A percentile compares a stretch with the other conserved stretches of the same genome.
Evolutionary conservation across 768 basidiomycete species (phyloP).

Genomic region (Suillus alpinus): DNA sequence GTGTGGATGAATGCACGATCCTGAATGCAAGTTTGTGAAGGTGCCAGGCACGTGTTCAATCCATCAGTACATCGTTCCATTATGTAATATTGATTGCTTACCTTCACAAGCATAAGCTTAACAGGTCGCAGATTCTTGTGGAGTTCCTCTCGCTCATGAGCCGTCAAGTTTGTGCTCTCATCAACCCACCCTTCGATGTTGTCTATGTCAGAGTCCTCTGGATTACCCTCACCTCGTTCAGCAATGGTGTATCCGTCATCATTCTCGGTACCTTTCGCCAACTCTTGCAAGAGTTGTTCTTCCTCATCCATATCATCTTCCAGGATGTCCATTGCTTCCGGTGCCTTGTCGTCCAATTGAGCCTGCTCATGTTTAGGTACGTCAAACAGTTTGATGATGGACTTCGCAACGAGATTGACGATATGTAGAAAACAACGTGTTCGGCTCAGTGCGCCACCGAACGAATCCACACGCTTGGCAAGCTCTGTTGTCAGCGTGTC

Average conservation of each 20-base stretch:
- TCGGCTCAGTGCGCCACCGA: too few species aligned
- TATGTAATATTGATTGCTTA: too few species aligned
- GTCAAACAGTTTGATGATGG: neutral
- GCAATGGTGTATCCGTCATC: conserved; percentile 5
- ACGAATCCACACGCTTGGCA: too few species aligned
- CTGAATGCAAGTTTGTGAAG: conserved; percentile 16
- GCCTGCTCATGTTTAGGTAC: neutral
- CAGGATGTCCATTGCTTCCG: neutral
- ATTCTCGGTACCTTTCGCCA: conserved; percentile 13
- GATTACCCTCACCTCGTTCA: conserved; percentile 4
- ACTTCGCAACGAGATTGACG: too few species aligned
- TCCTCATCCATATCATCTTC: neutral
- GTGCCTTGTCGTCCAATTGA: neutral
- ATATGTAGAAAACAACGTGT: neutral
- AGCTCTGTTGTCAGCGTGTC: too few species aligned
- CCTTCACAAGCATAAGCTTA: too few species aligned
- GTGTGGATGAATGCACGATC: conserved; percentile 18
- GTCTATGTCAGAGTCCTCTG: too few species aligned
- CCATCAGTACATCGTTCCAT: too few species aligned
- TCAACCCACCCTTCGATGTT: too few species aligned
- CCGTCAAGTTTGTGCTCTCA: too few species aligned
- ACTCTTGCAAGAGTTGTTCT: conserved; percentile 7
- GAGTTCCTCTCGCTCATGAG: neutral
- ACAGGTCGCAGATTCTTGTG: conserved; percentile 3
- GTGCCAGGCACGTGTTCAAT: too few species aligned